These are phyloP conservation scores for Cystofilobasidium ferigula DNA, from an alignment of 768 basidiomycete genomes.

Conservation along the genomic window DNA sequence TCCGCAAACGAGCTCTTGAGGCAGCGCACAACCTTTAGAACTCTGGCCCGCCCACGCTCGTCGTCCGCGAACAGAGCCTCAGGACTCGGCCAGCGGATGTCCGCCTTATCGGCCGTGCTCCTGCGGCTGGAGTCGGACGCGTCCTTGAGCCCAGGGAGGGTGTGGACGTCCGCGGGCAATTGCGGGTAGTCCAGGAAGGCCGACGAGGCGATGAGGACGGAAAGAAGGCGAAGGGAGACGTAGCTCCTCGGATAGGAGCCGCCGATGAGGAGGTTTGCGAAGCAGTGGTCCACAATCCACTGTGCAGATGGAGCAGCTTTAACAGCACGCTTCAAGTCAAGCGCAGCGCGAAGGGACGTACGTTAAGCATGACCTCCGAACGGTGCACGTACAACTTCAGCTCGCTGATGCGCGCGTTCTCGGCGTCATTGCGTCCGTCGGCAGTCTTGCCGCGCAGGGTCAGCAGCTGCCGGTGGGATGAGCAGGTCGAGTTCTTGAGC, in stretches of 20 bases:
- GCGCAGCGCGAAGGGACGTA: background rate
- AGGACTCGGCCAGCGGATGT: background rate
- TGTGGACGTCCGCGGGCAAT: background rate
- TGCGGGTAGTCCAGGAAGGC: background rate
- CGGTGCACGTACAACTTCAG: background rate
- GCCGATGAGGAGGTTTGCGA: slow-evolving; percentile 8
- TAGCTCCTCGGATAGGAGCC: slow-evolving; percentile 17
- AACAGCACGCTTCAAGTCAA: background rate
- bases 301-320: background rate
- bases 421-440: background rate
- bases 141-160: background rate
- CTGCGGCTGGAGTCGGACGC: background rate
- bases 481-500: slow-evolving; percentile 10
- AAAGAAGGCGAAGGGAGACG: slow-evolving; percentile 16
- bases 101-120: background rate
- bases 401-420: background rate
- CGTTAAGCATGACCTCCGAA: background rate
- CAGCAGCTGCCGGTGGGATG: slow-evolving; percentile 10
- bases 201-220: slow-evolving; percentile 1
- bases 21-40: slow-evolving; percentile 7
- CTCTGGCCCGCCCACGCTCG: background rate
- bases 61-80: background rate
- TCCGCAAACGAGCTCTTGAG: slow-evolving; percentile 14
- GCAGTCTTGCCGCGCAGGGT: background rate
- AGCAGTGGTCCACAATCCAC: slow-evolving; percentile 11